Base-by-base conservation (phyloP, 225 moss, liverwort and hornwort genomes). In the Polytrichum commune region DNA sequence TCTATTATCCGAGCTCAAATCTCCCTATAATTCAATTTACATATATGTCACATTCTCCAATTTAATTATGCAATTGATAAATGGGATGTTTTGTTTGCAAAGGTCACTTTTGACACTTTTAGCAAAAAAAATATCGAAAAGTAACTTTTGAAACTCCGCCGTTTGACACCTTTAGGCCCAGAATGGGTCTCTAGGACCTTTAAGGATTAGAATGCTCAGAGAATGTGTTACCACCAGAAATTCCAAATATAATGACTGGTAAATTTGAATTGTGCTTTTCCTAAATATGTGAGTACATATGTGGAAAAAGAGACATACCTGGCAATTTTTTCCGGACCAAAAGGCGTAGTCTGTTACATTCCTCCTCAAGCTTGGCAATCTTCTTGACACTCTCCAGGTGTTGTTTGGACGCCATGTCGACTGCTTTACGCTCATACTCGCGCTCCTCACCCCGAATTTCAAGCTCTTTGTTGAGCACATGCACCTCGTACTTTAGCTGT, bases 391-490 rank as follows among this genome's bases (percentile, higher is more conserved):
- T 84, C 10, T 80, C 77, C 13, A 77, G 80, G 33, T 80, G 77
- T 16, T 80, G 77, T 55, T 84, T 80, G 62, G 70, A 74, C 5
- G 80, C 74, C 46, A 71, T 71, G 53, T 80, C 84, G 13, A 72
- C 80, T 3, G 84, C 77, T 54, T 77, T 80, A 19, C 74, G 79
- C 63, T 80, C 77, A 29, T 74, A 70, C 66, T 84, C 84, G 1
- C 84, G 73, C 63, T 84, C 80, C 70, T 84, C 64, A 27, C 71
- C 72, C 29, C 84, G 70, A 60, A 84, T 84, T 29, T 84, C 77
- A 29, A 84, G 73, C 72, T 84, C 80, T 65, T 80, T 84, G 74
- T 76, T 77, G 1, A 80, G 73, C 63, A 80, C 84, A 53, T 84
- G 80, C 25, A 84, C 66, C 57, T 84, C 77, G 28, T 80, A 84